These are phyloP conservation scores for Peniophora sp. DNA, from an alignment of 1,284 basidiomycete genomes.

Conservation along the genomic window DNA sequence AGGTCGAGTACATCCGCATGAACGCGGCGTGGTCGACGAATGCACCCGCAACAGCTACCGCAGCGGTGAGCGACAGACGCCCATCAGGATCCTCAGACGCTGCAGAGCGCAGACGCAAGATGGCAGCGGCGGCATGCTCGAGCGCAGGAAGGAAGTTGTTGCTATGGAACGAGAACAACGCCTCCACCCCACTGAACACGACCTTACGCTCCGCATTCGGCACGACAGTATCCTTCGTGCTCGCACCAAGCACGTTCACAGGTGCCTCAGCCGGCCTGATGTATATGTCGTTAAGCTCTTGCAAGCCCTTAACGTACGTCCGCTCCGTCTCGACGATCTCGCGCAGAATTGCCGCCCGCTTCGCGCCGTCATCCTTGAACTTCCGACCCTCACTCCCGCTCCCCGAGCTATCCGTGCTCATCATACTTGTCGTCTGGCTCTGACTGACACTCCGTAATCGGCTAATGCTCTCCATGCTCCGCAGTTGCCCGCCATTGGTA, in stretches of 20 bases:
- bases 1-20: conserved; percentile 96
- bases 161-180: conserved; percentile 86
- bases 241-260: conserved; percentile 60
- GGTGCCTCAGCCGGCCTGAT: conserved; percentile 78
- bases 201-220: conserved; percentile 84
- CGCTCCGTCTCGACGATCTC: conserved; percentile 92
- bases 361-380: conserved; percentile 82
- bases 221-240: conserved; percentile 79
- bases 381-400: conserved; percentile 63
- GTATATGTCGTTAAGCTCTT: conserved; percentile 93
- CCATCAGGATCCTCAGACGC: conserved; percentile 63
- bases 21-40: conserved; percentile 92
- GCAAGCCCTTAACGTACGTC: conserved; percentile 89
- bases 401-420: conserved; percentile 63
- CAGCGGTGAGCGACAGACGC: conserved; percentile 65
- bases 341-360: conserved; percentile 70
- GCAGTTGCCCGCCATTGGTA: conserved; percentile 40
- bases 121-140: conserved; percentile 63
- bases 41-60: conserved; percentile 79
- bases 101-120: conserved; percentile 44
- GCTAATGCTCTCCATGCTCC: conserved; percentile 52
- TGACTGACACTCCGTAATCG: conserved; percentile 50
- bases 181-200: conserved; percentile 90
- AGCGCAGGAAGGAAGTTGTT: conserved; percentile 89
- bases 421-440: conserved; percentile 62